phyloP scores from a whole-genome alignment of 305 asterid genomes.

The Fraxinus greggii region DNA sequence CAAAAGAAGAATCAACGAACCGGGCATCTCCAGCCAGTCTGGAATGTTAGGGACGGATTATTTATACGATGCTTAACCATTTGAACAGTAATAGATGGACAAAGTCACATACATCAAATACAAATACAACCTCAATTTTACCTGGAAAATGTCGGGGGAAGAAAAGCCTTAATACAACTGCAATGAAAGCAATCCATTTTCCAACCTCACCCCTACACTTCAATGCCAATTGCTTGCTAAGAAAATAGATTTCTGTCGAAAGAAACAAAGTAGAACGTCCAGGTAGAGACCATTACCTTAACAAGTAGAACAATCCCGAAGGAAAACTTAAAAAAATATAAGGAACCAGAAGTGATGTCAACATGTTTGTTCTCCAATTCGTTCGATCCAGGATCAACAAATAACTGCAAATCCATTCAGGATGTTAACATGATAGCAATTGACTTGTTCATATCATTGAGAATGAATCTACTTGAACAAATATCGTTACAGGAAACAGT shows the following conservation, averaged over 20 bases:
- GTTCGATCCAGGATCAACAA: constrained; percentile 19
- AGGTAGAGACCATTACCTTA: constrained; percentile 1
- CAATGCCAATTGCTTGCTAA: constrained; percentile 14
- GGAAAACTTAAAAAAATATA: constrained; percentile 17
- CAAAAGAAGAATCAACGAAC: constrained; percentile 74
- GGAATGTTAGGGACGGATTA: constrained; percentile 4
- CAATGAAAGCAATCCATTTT: constrained; percentile 76
- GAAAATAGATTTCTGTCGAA: background rate
- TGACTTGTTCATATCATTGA: background rate
- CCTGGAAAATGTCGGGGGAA: constrained; percentile 96
- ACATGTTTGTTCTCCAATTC: constrained; percentile 18
- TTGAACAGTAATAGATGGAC: background rate
- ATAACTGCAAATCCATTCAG: constrained; percentile 2
- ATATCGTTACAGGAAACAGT: background rate
- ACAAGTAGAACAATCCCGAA: background rate
- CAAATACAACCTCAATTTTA: constrained; percentile 4
- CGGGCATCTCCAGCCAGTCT: constrained; percentile 95
- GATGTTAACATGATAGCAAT: background rate
- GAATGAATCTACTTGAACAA: background rate
- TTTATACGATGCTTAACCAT: background rate
- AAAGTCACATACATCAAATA: background rate
- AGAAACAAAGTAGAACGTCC: background rate
- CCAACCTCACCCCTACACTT: constrained; percentile 80
- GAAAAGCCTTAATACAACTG: constrained; percentile 87
- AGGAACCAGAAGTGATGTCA: constrained; percentile 19